Evolutionary conservation across 305 asterid genomes (phyloP).

Genomic region (Fraxinus sp.): DNA sequence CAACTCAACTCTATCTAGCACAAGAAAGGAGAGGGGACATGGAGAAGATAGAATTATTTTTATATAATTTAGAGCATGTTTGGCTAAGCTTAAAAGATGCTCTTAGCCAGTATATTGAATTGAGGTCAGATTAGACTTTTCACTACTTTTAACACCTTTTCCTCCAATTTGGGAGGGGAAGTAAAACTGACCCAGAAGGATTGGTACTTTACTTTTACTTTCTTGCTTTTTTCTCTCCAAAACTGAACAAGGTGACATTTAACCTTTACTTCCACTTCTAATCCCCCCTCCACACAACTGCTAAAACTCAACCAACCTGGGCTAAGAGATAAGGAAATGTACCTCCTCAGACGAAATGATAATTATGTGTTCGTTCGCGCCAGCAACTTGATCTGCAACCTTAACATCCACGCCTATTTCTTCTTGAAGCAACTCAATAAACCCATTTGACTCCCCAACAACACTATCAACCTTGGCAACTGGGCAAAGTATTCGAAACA

Average conservation of each 20-base stretch:
- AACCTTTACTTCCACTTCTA: background rate
- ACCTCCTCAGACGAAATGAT: slow-evolving; percentile 88
- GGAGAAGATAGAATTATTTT: background rate
- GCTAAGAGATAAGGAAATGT: slow-evolving; percentile 11
- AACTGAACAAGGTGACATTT: background rate
- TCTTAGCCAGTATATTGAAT: background rate
- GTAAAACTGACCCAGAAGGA: background rate
- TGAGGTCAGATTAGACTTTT: background rate
- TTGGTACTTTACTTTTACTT: background rate
- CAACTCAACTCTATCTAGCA: background rate
- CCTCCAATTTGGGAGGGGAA: background rate
- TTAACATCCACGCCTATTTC: slow-evolving; percentile 81
- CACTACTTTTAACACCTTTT: background rate
- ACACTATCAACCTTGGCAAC: slow-evolving; percentile 61
- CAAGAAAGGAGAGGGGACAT: background rate
- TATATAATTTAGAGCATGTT: background rate
- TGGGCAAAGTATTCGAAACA: slow-evolving; percentile 91
- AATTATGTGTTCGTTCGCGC: slow-evolving; percentile 70
- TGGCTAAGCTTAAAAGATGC: background rate
- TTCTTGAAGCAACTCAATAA: slow-evolving; percentile 74
- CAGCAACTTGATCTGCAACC: slow-evolving; percentile 58
- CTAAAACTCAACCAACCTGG: background rate
- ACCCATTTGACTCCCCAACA: slow-evolving; percentile 78
- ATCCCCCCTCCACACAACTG: background rate
- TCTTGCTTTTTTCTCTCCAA: background rate